Evolutionary conservation across 2,329 filamentous ascomycete genomes (phyloP).

Genomic region (Bertia moriformis): DNA sequence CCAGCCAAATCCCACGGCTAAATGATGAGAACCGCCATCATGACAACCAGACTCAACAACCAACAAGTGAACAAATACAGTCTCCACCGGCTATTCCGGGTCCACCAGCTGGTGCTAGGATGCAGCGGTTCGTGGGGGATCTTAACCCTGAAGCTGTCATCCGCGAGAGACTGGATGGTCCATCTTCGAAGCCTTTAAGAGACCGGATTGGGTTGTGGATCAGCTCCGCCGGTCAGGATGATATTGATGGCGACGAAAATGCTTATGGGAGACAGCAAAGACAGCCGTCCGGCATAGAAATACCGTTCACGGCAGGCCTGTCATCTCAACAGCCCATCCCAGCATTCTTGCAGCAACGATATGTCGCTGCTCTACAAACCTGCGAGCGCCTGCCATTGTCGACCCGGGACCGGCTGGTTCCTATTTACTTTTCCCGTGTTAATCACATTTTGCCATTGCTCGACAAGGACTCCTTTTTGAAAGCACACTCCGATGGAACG

Average conservation of each 20-base stretch:
- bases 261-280: too few relatives aligned
- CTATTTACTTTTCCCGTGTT: constrained; percentile 18
- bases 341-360: background rate
- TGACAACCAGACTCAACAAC: too few relatives aligned
- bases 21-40: too few relatives aligned
- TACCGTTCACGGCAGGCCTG: background rate
- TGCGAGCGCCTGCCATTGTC: constrained; percentile 11
- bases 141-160: constrained; percentile 22
- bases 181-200: constrained; percentile 9
- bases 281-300: background rate
- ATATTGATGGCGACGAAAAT: constrained; percentile 2
- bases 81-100: too few relatives aligned
- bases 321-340: background rate
- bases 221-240: constrained; percentile 7
- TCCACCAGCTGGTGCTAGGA: background rate
- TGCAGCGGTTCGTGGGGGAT: constrained; percentile 19
- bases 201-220: constrained; percentile 17
- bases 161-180: constrained; percentile 12
- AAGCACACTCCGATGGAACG: constrained; percentile 9
- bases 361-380: constrained; percentile 2
- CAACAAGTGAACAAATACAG: too few relatives aligned
- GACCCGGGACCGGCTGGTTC: constrained; percentile 14
- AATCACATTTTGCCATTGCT: constrained; percentile 20
- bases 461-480: constrained; percentile 11
- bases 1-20: too few relatives aligned